Evolutionary conservation across 2,329 filamentous ascomycete genomes (phyloP).

Genomic region (Annulohypoxylon truncatum): DNA sequence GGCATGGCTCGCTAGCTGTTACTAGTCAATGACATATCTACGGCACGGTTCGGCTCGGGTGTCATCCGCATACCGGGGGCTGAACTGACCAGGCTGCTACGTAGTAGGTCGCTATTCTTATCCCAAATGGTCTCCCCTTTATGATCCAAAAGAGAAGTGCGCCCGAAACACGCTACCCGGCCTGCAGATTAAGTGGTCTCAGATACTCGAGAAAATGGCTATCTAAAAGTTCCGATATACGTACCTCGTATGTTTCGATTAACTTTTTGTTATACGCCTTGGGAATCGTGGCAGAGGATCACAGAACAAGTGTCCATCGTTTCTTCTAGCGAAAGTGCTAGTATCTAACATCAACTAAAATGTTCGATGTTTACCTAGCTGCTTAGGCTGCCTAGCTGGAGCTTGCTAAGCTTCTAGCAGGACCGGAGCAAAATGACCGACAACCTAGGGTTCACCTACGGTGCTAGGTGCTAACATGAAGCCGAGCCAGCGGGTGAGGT

Average conservation of each 20-base stretch:
- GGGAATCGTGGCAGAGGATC: not conserved
- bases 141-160: not conserved
- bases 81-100: not conserved
- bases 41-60: slow-evolving; percentile 5
- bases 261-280: not conserved
- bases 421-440: not conserved
- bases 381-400: not conserved
- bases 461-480: not conserved
- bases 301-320: not conserved
- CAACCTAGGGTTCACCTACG: not conserved
- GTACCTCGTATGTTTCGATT: not conserved
- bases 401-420: not conserved
- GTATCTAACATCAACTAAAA: not conserved
- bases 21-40: not conserved
- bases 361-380: not conserved
- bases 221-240: not conserved
- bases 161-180: not conserved
- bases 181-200: not conserved
- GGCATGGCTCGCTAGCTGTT: not conserved
- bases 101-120: not conserved
- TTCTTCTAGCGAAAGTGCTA: not conserved
- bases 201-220: not conserved
- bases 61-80: not conserved
- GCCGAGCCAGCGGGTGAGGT: not conserved
- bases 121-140: not conserved